These are phyloP conservation scores for Saccharomyces hybrid DNA, from an alignment of 1,139 yeast species.

Conservation along the genomic window DNA sequence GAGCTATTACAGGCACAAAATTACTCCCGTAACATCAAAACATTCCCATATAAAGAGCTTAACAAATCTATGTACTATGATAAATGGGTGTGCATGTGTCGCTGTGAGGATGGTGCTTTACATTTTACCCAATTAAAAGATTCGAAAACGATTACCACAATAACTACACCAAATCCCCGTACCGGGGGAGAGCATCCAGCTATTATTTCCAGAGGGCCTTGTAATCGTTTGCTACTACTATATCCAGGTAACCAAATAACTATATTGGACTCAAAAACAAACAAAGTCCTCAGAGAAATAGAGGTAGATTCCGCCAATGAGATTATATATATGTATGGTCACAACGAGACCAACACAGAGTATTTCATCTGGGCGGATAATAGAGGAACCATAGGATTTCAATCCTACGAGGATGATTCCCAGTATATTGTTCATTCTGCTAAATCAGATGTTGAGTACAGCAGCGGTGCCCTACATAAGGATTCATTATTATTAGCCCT, in stretches of 20 bases:
- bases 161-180: background rate
- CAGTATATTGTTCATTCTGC: background rate
- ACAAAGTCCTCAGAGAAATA: conserved; percentile 4
- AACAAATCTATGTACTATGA: background rate
- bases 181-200: background rate
- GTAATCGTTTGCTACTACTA: background rate
- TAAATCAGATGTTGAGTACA: background rate
- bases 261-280: background rate
- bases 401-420: background rate
- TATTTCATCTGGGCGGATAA: conserved; percentile 7
- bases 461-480: conserved; percentile 19
- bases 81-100: background rate
- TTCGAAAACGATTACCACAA: background rate
- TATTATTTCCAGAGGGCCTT: background rate
- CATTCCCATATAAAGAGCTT: background rate
- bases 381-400: conserved; percentile 6
- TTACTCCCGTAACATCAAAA: background rate
- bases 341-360: conserved; percentile 1
- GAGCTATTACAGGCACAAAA: background rate
- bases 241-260: background rate
- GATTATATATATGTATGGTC: conserved; percentile 4
- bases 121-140: background rate
- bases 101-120: background rate
- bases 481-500: conserved; percentile 26
- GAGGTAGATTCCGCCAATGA: background rate